Evolutionary conservation across 106 monocot species (phyloP).

Genomic region (Dendrobium officinale): DNA sequence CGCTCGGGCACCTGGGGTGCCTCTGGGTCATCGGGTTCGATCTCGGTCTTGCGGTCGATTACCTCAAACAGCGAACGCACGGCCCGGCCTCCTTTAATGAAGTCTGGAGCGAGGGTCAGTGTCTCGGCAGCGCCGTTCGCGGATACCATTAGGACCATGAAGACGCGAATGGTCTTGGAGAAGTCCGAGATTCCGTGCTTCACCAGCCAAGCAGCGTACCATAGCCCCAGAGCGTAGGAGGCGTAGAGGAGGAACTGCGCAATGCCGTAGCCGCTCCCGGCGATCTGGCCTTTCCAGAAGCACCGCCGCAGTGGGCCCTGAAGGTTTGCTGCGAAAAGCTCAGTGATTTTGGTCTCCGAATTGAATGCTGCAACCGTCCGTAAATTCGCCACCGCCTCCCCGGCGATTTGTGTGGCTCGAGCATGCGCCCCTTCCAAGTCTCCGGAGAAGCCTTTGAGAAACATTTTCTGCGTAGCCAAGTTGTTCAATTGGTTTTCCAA

Average conservation of each 20-base stretch:
- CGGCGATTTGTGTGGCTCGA: constrained; percentile 87
- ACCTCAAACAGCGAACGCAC: constrained; percentile 82
- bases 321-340: constrained; percentile 63
- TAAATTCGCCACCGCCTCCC: constrained; percentile 83
- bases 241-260: constrained; percentile 94
- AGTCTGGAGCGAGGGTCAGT: constrained; percentile 85
- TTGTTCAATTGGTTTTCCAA: neutral
- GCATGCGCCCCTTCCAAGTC: constrained; percentile 79
- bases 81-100: constrained; percentile 93
- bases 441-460: constrained; percentile 91
- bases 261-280: constrained; percentile 83
- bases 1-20: constrained; percentile 50
- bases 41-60: constrained; percentile 77
- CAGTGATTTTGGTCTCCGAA: constrained; percentile 67
- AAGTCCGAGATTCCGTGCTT: constrained; percentile 93
- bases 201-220: constrained; percentile 93
- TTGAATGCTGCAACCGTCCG: constrained; percentile 95
- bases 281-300: constrained; percentile 99
- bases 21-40: constrained; percentile 85
- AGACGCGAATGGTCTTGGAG: constrained; percentile 92
- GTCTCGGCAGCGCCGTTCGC: constrained; percentile 98
- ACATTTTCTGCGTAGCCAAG: constrained; percentile 77
- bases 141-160: constrained; percentile 99
- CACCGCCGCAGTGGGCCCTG: constrained; percentile 77
- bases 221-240: constrained; percentile 81